Base-by-base conservation (phyloP, 371 early-diverging fungal genomes). In the Mucor irregularis region DNA sequence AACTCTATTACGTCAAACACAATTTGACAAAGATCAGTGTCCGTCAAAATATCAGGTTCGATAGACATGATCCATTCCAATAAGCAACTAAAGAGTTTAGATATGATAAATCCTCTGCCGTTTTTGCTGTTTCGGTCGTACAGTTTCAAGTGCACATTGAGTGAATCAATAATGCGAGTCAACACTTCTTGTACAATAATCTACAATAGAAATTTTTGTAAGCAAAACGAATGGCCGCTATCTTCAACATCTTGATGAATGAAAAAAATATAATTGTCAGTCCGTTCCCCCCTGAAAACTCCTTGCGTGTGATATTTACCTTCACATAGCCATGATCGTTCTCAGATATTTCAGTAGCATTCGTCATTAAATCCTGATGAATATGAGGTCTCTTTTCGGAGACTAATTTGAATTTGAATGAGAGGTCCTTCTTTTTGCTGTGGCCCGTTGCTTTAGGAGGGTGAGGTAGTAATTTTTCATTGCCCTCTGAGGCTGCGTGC, bases 11-110 rank as follows among this genome's bases (percentile, higher is more conserved):
- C 80, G 59, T 90, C 91, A 73, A 89, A 90, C 1, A 90, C 82
- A 26, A 87, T 69, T 25, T 74, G 80, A 31, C 84, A 80, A 4
- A 89, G 71, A 34, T 88, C 87, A 0, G 85, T 82, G 29, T 82
- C 82, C 3, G 83, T 73, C 22, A 90, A 71, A 8, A 88, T 69
- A 6, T 69, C 70, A 4, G 83, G 65, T 0, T 90, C 84, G 13
- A 83, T 69, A 2, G 74, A 76, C 88, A 92, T 88, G 14, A 92
- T 61, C 94, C 92, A 94, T 40, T 89, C 88, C 9, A 84, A 58
- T 13, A 92, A 55, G 53, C 89, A 87, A 33, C 84, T 82, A 49
- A 90, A 86, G 14, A 91, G 67, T 6, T 84, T 76, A 1, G 87
- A 82, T 4, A 92, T 77, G 26, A 85, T 82, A 14, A 71, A 75